Base-by-base conservation (phyloP, 768 basidiomycete genomes). In the Collybiopsis luxurians region DNA sequence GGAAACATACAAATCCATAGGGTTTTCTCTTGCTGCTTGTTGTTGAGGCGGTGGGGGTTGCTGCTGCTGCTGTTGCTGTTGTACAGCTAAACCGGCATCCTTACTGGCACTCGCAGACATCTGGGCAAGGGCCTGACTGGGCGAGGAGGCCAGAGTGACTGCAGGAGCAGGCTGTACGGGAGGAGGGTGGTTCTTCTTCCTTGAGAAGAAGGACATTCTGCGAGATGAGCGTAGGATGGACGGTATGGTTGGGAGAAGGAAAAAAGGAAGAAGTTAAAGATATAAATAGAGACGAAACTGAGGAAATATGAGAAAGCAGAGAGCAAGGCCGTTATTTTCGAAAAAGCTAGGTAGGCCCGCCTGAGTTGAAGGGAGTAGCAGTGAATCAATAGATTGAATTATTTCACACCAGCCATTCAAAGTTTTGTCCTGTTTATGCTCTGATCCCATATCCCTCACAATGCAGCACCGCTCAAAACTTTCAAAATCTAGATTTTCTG, bases 171-270 rank as follows among this genome's bases (percentile, higher is more conserved):
- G 71, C 62, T 79, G 79, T 23, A 71, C 73, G 62, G 74, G 72
- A 49, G 74, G 71, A 49, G 74, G 81, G 53, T 82, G 79, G 61
- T 85, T 81, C 82, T 90, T 92, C 86, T 86, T 91, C 82, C 89
- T 82, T 43, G 84, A 87, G 83, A 93, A 93, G 89, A 92, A 93
- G 81, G 90, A 91, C 91, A 93, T 93, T 84, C 87, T 87, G 71
- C 85, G 76, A 61, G 82, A 66, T 73, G 69, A 68, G 62, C 77
- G 75, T 69, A 86, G 73, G 71, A 87, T 71, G 68, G 82, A 88
- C 83, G 84, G 79, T 80, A 87, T 87, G 83, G 81, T 73, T 79
- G 81, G 36, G 36, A 39, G n/a, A n/a, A n/a, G n/a, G n/a, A 4
- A 62, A 54, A 54, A 48, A 61, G 48, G 56, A 34, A 24, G 34